These are phyloP conservation scores for Ambrosia hybrid DNA, from an alignment of 140 eudicot genomes.

Conservation along the genomic window DNA sequence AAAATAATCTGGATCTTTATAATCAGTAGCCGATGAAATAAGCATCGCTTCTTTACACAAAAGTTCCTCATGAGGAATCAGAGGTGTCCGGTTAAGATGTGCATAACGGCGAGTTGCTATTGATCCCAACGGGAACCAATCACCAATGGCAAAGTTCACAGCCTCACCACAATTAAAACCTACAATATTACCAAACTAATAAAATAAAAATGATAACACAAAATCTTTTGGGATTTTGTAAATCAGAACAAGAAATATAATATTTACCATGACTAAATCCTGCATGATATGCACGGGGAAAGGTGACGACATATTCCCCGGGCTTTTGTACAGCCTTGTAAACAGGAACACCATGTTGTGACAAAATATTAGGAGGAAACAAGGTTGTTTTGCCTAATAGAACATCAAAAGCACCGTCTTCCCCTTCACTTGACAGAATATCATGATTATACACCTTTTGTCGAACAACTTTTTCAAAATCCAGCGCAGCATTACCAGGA, in stretches of 20 bases:
- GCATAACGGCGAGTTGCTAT: conserved; percentile 91
- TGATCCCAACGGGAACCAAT: conserved; percentile 88
- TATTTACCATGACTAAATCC: conserved; percentile 97
- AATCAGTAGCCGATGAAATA: conserved; percentile 37
- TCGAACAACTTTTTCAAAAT: conserved; percentile 77
- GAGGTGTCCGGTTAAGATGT: conserved; percentile 74
- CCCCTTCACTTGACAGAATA: conserved; percentile 77
- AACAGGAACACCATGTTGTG: conserved; percentile 80
- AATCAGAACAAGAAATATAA: neutral
- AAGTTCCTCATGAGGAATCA: conserved; percentile 91
- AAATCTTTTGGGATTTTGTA: conserved; percentile 7
- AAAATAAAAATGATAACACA: neutral
- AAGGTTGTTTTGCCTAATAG: conserved; percentile 92
- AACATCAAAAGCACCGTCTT: conserved; percentile 98
- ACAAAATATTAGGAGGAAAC: conserved; percentile 84
- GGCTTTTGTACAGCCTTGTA: conserved; percentile 97
- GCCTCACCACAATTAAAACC: conserved; percentile 99
- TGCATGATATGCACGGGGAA: conserved; percentile 98
- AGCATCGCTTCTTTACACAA: conserved; percentile 96
- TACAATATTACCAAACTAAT: conserved; percentile 22
- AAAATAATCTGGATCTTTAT: conserved; percentile 39
- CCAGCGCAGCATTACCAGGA: conserved; percentile 86
- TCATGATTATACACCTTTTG: conserved; percentile 76
- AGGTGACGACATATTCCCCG: conserved; percentile 88
- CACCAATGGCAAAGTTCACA: conserved; percentile 93